Base-by-base conservation (phyloP, 2,329 filamentous ascomycete genomes). In the Immersiporthe knoxdaviesiana region DNA sequence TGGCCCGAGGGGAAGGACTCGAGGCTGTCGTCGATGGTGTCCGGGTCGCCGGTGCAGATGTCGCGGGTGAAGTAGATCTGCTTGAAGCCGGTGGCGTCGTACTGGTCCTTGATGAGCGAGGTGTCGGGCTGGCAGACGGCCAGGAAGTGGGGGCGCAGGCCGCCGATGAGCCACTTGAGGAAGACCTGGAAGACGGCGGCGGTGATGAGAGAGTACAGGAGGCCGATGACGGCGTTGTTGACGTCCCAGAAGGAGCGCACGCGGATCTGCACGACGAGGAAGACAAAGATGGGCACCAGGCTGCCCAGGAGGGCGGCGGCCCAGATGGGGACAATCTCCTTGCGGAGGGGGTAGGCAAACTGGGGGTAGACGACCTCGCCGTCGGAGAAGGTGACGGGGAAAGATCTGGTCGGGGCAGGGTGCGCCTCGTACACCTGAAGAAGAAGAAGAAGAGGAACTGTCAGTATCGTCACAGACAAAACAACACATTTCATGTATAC, bases 111-210 rank as follows among this genome's bases (percentile, higher is more conserved):
- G 18, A 78, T 77, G 0, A 78, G 78, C 3, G 80, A 79, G n/a
- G 86, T 76, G 68, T 84, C 84, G 0, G 90, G 91, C 77, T 90
- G 85, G 84, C 90, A 93, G 66, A 91, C 90, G 30, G 83, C 84
- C 27, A 93, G 83, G 80, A 92, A 93, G 77, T 92, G 88, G 0
- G 91, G 91, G n/a, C 90, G 85, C 27, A 91, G 81, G 18, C 90
- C 91, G 18, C 91, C 91, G 72, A 93, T 92, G 56, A 93, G 85
- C 85, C 87, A 90, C 79, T 93, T 93, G 77, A 93, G 74, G 75
- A 92, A 90, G 73, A 93, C 90, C 75, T 93, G 91, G 81, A 93
- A 92, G 63, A 93, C 87, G n/a, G 90, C 88, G 3, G 89, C 89
- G 7, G 85, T 83, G 79, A 92, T 91, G 72, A 92, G 84, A 0